phyloP scores from a whole-genome alignment of 495 filamentous ascomycete species.

The Trichoderma erinaceum region DNA sequence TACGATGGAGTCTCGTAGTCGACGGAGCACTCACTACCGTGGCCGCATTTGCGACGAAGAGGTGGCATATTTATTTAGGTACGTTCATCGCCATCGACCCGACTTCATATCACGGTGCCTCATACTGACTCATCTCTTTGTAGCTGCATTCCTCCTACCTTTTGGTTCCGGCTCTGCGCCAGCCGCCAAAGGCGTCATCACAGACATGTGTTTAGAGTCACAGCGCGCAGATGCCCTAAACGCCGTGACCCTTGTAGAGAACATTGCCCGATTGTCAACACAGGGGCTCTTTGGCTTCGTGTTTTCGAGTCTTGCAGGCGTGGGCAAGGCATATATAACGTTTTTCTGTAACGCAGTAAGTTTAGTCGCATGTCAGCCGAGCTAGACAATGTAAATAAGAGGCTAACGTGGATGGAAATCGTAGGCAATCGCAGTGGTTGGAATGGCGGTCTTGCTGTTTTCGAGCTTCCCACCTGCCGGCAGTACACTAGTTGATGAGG shows the following conservation, averaged over 20 bases:
- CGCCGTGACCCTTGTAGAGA: slow-evolving; percentile 51
- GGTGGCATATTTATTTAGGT: slow-evolving; percentile 52
- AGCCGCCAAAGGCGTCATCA: slow-evolving; percentile 53
- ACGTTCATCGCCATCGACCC: neutral
- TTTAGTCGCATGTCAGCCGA: slow-evolving; percentile 11
- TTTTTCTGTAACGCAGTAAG: slow-evolving; percentile 50
- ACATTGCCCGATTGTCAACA: slow-evolving; percentile 44
- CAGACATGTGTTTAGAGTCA: slow-evolving; percentile 44
- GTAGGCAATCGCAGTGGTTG: slow-evolving; percentile 41
- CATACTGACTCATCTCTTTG: neutral
- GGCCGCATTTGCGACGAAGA: slow-evolving; percentile 42
- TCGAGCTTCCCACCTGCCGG: slow-evolving; percentile 42
- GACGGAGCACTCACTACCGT: slow-evolving; percentile 48
- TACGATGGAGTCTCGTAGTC: slow-evolving; percentile 44
- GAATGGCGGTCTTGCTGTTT: slow-evolving; percentile 39
- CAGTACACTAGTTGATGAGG: slow-evolving; percentile 35
- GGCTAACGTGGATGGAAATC: neutral
- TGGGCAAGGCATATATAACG: slow-evolving; percentile 43
- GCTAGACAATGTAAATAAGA: neutral
- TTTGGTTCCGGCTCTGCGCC: slow-evolving; percentile 51
- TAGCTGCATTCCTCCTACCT: slow-evolving; percentile 43
- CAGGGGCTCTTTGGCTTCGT: slow-evolving; percentile 50
- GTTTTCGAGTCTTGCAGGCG: slow-evolving; percentile 44
- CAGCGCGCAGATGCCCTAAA: slow-evolving; percentile 49
- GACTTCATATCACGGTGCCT: neutral